Evolutionary conservation across 805 yeast genomes (phyloP), one percentile per base, ranked within the genome.

Genomic region (Candida pseudofarinosa): DNA sequence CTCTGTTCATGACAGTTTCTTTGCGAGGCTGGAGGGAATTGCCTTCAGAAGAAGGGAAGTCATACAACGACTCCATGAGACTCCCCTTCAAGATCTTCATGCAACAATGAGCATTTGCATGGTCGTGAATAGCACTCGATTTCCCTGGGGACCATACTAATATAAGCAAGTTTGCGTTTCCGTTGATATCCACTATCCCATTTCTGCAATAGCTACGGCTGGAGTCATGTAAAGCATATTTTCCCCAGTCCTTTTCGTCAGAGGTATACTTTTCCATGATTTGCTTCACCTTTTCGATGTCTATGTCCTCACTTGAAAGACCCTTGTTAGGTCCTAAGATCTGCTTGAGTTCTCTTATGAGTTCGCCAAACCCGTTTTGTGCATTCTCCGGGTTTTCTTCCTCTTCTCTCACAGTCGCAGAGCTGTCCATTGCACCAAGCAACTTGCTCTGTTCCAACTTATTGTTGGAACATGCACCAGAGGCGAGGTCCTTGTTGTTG

Each of bases 81-180:
- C 63, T 58, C 5, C 90, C 90, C 51, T 74, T 67, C 47, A 84
- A 65, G 36, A 84, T 68, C 59, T 83, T 83, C 80, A 84, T 83
- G 46, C 83, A 73, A 61, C 91, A 84, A 62, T 84, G 88, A 10
- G 89, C 88, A 42, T 76, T 71, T 16, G 88, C 86, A 52, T 84
- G 91, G 59, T 83, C 88, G 58, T 84, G 91, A 46, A 84, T 79
- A 39, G 77, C 73, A 17, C 85, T 78, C 19, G 80, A 71, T 52
- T 73, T 71, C 5, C 80, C 79, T 1, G 89, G 88, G 40, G 74
- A 72, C 91, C 91, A 84, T 16, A 83, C 88, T 39, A 84, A 61
- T 13, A 84, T 62, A 40, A 84, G 68, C 43, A 84, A 65, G 53
- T 83, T 82, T 34, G 87, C 96, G 53, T 78, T 79, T 14, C 76